Conservation (phyloP, 139 green algal species). For the Raphidocelis subcapitata region DNA sequence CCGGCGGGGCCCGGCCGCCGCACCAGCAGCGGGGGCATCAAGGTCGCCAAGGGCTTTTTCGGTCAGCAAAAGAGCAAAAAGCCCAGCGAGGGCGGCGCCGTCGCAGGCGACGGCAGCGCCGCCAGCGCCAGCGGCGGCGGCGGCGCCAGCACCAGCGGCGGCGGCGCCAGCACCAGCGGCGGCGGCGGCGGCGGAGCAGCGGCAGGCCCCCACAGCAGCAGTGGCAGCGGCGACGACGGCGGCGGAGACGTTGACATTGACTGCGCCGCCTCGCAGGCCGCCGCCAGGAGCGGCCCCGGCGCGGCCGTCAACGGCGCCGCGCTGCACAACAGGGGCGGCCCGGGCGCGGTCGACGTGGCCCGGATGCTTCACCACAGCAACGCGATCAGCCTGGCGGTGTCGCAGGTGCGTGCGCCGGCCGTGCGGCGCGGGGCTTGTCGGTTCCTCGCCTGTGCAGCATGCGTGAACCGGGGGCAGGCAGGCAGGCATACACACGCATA, state of each 20-base stretch:
- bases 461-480: no score
- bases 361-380: constrained; percentile 29
- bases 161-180: background rate
- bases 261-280: constrained; percentile 20
- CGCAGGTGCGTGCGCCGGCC: constrained; percentile 39
- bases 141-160: background rate
- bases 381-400: constrained; percentile 42
- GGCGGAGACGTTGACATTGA: constrained; percentile 36
- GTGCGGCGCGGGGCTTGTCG: no score
- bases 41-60: no score
- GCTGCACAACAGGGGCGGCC: background rate
- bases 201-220: constrained; percentile 6
- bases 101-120: constrained; percentile 4
- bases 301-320: background rate
- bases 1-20: background rate
- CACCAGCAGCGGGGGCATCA: constrained; percentile 5
- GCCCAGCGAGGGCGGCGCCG: no score
- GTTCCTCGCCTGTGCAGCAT: no score
- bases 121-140: background rate
- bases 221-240: background rate
- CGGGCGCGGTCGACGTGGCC: constrained; percentile 5
- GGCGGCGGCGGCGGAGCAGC: background rate
- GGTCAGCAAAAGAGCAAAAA: no score
- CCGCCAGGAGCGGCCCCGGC: no score
- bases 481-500: no score